These are phyloP conservation scores for Pyrrhoderma noxium DNA, from an alignment of 1,284 basidiomycete species.

Conservation along the genomic window DNA sequence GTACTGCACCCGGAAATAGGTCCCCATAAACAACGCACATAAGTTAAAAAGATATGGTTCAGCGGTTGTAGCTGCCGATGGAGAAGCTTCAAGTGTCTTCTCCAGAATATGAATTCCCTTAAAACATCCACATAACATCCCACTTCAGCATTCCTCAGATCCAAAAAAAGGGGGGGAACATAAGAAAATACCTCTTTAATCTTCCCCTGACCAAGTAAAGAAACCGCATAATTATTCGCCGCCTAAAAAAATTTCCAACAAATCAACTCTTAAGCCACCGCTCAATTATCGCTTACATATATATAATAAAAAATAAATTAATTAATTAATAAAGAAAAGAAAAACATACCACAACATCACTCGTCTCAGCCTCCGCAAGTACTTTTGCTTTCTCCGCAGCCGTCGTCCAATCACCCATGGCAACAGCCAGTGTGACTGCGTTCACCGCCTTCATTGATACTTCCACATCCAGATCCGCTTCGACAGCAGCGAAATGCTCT, in stretches of 20 bases:
- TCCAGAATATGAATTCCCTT: conserved; percentile 63
- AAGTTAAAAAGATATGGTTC: conserved; percentile 79
- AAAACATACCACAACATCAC: conserved; percentile 53
- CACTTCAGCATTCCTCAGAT: too few species aligned
- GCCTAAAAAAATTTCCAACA: conserved; percentile 37
- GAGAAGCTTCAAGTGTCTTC: conserved; percentile 49
- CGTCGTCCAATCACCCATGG: conserved; percentile 59
- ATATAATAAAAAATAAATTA: not conserved
- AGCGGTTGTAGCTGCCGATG: conserved; percentile 59
- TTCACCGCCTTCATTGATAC: conserved; percentile 49
- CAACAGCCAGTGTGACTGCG: conserved; percentile 51
- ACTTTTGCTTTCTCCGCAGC: conserved; percentile 40
- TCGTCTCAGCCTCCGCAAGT: conserved; percentile 30
- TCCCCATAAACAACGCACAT: conserved; percentile 40
- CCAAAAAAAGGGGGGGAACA: too few species aligned
- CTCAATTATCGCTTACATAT: too few species aligned
- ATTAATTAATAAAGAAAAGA: not conserved
- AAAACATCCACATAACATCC: not conserved
- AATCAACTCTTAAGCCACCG: not conserved
- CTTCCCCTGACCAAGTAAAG: conserved; percentile 59
- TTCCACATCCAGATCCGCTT: conserved; percentile 37
- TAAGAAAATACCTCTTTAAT: conserved; percentile 50
- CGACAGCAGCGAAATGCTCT: conserved; percentile 45
- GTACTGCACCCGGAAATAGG: too few species aligned
- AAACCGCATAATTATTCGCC: conserved; percentile 71